Evolutionary conservation across 1,139 yeast species (phyloP).

Genomic region (Chernovozyma aurita): DNA sequence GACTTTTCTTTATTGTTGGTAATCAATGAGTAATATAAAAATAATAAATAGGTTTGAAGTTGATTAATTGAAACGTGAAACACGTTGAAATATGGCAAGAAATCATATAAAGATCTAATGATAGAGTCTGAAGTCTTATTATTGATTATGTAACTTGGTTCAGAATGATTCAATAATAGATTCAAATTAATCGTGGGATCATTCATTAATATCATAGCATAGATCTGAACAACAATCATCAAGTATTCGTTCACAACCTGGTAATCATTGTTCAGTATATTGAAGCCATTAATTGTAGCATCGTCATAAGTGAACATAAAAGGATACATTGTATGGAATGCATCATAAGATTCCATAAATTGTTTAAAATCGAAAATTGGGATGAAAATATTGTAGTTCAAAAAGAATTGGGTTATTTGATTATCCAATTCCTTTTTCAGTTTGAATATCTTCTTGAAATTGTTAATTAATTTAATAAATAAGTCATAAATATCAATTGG

Average conservation of each 20-base stretch:
- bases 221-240: conserved; percentile 41
- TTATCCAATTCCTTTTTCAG: conserved; percentile 47
- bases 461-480: conserved; percentile 43
- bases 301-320: conserved; percentile 48
- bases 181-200: conserved; percentile 44
- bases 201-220: conserved; percentile 45
- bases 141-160: conserved; percentile 29
- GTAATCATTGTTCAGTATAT: conserved; percentile 48
- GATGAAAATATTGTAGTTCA: conserved; percentile 52
- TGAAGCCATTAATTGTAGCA: conserved; percentile 47
- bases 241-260: conserved; percentile 48
- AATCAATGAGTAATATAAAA: conserved; percentile 39
- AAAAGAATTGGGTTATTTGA: conserved; percentile 49
- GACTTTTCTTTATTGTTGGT: conserved; percentile 48
- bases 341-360: conserved; percentile 55
- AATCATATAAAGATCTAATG: conserved; percentile 39
- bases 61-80: conserved; percentile 40
- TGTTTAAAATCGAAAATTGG: conserved; percentile 59
- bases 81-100: conserved; percentile 43
- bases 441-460: conserved; percentile 41
- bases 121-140: conserved; percentile 15
- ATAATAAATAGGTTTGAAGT: conserved; percentile 39
- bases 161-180: conserved; percentile 34
- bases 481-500: conserved; percentile 43
- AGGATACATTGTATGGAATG: conserved; percentile 54